Evolutionary conservation across 2,329 filamentous ascomycete species (phyloP).

Genomic region (Xylariales sp.): DNA sequence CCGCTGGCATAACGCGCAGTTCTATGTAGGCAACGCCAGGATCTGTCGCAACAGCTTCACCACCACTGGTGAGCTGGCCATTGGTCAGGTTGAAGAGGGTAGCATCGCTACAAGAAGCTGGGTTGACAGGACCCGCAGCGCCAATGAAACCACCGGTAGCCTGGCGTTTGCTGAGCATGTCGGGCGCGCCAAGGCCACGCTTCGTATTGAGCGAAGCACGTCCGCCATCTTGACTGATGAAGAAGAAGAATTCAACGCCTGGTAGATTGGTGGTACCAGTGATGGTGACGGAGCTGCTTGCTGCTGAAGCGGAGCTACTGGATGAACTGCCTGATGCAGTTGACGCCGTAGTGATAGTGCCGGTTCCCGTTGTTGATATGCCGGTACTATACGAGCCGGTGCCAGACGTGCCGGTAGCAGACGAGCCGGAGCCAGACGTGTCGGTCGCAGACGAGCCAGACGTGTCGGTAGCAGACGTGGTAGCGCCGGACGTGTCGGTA

Average conservation of each 20-base stretch:
- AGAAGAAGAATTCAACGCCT: conserved; percentile 1
- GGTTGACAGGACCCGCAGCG: conserved; percentile 15
- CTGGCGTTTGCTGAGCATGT: conserved; percentile 2
- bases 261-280: background rate
- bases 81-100: conserved; percentile 17
- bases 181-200: conserved; percentile 4
- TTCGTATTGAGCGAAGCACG: background rate
- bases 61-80: conserved; percentile 16
- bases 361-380: background rate
- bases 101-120: conserved; percentile 18
- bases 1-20: conserved; percentile 10
- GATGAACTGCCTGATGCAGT: no score
- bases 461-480: no score
- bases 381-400: no score
- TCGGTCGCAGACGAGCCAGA: no score
- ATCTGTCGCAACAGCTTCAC: conserved; percentile 15
- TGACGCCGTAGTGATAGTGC: background rate
- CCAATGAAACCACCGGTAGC: conserved; percentile 17
- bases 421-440: no score
- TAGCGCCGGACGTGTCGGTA: no score
- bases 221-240: conserved; percentile 1
- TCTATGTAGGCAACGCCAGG: conserved; percentile 14
- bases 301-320: background rate
- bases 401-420: no score
- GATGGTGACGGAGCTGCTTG: background rate